Percentiles rank a stretch among this genome's conserved stretches.
phyloP scores from a whole-genome alignment of 1,284 basidiomycete species.

The Boletellus deceptivus region DNA sequence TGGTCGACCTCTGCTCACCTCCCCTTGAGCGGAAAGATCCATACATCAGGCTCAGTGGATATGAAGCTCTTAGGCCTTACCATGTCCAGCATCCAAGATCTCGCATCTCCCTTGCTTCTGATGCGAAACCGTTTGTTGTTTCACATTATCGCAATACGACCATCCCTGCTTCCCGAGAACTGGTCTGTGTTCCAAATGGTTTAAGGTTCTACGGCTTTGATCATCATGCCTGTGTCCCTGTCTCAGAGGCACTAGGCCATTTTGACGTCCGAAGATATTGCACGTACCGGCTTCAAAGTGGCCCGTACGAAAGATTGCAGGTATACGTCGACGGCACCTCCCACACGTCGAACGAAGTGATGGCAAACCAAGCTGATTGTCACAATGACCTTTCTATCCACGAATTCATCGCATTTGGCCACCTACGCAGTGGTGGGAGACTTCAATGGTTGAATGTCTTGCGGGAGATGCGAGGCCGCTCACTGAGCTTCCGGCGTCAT shows the following conservation, averaged over 20 bases:
- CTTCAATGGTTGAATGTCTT: slow-evolving; percentile 52
- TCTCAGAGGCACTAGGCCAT: slow-evolving; percentile 6
- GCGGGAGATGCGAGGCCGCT: slow-evolving; percentile 38
- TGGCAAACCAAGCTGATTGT: slow-evolving; percentile 42
- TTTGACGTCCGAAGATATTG: slow-evolving; percentile 26
- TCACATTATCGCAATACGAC: slow-evolving; percentile 36
- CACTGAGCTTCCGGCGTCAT: slow-evolving; percentile 36
- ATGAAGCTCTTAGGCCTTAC: slow-evolving; percentile 12
- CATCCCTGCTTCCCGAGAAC: slow-evolving; percentile 27
- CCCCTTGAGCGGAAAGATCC: not conserved
- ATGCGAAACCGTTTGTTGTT: slow-evolving; percentile 38
- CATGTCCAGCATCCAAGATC: slow-evolving; percentile 13
- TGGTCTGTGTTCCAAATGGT: slow-evolving; percentile 38
- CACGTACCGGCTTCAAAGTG: slow-evolving; percentile 29
- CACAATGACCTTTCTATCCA: slow-evolving; percentile 39
- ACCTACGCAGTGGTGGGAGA: slow-evolving; percentile 40
- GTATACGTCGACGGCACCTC: slow-evolving; percentile 35
- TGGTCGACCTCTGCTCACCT: slow-evolving; percentile 32
- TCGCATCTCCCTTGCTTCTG: slow-evolving; percentile 40
- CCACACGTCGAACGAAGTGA: slow-evolving; percentile 43
- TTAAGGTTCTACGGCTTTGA: slow-evolving; percentile 27
- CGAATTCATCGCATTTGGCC: slow-evolving; percentile 43
- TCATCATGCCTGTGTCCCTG: slow-evolving; percentile 12
- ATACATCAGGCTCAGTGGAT: slow-evolving; percentile 14
- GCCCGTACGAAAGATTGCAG: slow-evolving; percentile 38